Conservation (phyloP, 495 filamentous ascomycete species). For the Trichoderma parareesei region DNA sequence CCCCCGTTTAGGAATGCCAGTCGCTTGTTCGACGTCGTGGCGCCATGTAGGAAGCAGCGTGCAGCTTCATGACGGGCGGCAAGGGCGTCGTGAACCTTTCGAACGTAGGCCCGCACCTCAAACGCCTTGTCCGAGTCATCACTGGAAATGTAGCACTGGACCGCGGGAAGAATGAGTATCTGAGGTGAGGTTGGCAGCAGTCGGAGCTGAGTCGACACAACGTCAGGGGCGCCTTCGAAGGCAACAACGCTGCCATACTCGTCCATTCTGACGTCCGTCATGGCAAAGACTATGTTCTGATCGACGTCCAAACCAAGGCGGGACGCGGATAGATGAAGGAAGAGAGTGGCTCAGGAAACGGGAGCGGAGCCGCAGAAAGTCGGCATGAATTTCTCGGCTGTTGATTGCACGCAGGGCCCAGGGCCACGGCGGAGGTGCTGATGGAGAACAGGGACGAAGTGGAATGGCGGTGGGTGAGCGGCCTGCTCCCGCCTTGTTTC, state of each 20-base stretch:
- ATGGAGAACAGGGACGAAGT: not conserved
- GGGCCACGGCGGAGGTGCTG: not conserved
- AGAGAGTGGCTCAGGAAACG: not conserved
- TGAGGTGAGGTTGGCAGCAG: slow-evolving; percentile 42
- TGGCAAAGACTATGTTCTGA: not conserved
- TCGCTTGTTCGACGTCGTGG: slow-evolving; percentile 31
- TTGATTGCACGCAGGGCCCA: not conserved
- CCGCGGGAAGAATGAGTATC: slow-evolving; percentile 38
- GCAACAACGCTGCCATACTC: slow-evolving; percentile 39
- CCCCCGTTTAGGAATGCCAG: slow-evolving; percentile 46
- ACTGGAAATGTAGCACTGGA: slow-evolving; percentile 29
- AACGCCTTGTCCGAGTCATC: slow-evolving; percentile 19
- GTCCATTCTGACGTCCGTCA: slow-evolving; percentile 8
- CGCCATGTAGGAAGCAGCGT: slow-evolving; percentile 33
- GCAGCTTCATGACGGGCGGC: slow-evolving; percentile 33
- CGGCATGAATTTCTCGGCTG: not conserved
- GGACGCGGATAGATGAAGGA: not conserved
- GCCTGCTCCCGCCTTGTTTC: not conserved
- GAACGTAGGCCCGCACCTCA: slow-evolving; percentile 31
- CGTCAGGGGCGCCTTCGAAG: slow-evolving; percentile 40
- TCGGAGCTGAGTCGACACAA: slow-evolving; percentile 42
- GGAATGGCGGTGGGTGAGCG: not conserved
- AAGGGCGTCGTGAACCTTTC: slow-evolving; percentile 32
- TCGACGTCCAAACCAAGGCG: not conserved
- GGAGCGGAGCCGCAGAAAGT: not conserved